Conservation (phyloP, 208 protist species). For the Herpetomonas samuelpessoai region DNA sequence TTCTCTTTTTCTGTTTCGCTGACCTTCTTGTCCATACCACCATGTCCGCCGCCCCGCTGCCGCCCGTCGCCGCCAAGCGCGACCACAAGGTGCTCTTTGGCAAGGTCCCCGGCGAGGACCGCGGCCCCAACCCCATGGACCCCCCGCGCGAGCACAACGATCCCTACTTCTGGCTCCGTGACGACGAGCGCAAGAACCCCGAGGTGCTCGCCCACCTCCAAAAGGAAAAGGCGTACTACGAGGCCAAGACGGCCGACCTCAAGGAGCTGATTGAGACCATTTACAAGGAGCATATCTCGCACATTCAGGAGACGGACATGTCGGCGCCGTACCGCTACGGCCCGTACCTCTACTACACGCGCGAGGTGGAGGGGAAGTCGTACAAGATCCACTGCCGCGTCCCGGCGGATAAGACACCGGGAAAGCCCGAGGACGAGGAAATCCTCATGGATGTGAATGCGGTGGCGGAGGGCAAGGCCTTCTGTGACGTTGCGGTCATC, state of each 20-base stretch:
- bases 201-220: slow-evolving; percentile 82
- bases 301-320: slow-evolving; percentile 85
- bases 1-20: no score
- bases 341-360: slow-evolving; percentile 80
- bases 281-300: slow-evolving; percentile 84
- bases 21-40: no score
- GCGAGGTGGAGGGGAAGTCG: slow-evolving; percentile 73
- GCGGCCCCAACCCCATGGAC: slow-evolving; percentile 82
- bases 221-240: slow-evolving; percentile 78
- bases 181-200: slow-evolving; percentile 64
- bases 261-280: slow-evolving; percentile 52
- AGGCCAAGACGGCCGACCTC: slow-evolving; percentile 60
- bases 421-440: slow-evolving; percentile 56
- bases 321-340: slow-evolving; percentile 68
- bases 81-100: slow-evolving; percentile 77
- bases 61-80: slow-evolving; percentile 59
- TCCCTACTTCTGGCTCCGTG: slow-evolving; percentile 84
- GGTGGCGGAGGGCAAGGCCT: slow-evolving; percentile 75
- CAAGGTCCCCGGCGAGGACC: slow-evolving; percentile 79
- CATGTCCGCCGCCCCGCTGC: no score
- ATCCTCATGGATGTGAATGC: slow-evolving; percentile 82
- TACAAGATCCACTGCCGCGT: slow-evolving; percentile 89
- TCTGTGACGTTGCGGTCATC: slow-evolving; percentile 68
- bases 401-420: slow-evolving; percentile 35
- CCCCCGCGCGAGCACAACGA: slow-evolving; percentile 71